Percentiles rank a stretch among this genome's conserved stretches.
These are phyloP conservation scores for Helianthus annuus DNA, from an alignment of 129 eudicot genomes.

Conservation along the genomic window HanXRQr2.0-SUNRISE NC_035440.2:79803179-79803678, in stretches of 20 bases:
- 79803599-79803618: slow-evolving; percentile 84
- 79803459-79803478: neutral
- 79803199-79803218: slow-evolving; percentile 89
- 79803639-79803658: slow-evolving; percentile 88
- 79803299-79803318: slow-evolving; percentile 59
- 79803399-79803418: neutral
- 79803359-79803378: neutral
- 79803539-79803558: slow-evolving; percentile 39
- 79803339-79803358: neutral
- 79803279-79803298: slow-evolving; percentile 69
- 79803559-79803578: slow-evolving; percentile 74
- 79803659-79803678: slow-evolving; percentile 80
- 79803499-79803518: neutral
- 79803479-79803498: neutral
- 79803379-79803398: slow-evolving; percentile 1
- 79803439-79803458: neutral
- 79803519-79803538: neutral
- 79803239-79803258: slow-evolving; percentile 78
- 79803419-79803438: neutral
- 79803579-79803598: slow-evolving; percentile 98
- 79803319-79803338: neutral
- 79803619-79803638: slow-evolving; percentile 79
- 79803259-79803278: slow-evolving; percentile 82
- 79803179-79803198: slow-evolving; percentile 49
- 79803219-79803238: slow-evolving; percentile 67